Evolutionary conservation across 345 rosid species (phyloP).

Genomic region (Boechera retrofracta): DNA sequence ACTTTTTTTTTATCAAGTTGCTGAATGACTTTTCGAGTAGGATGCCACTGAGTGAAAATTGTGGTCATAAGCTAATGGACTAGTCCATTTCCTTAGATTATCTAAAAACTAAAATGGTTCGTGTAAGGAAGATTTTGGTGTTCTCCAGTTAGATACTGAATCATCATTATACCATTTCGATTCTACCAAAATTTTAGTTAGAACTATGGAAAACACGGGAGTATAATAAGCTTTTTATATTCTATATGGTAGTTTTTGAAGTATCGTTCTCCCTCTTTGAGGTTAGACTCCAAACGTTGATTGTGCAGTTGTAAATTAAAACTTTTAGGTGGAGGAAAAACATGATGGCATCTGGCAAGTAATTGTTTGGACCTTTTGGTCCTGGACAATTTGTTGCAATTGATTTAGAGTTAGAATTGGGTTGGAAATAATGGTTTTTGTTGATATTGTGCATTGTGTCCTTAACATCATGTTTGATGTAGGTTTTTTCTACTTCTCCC

Average conservation of each 20-base stretch:
- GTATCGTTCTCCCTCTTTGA: neutral
- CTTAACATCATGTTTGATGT: neutral
- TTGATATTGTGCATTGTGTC: neutral
- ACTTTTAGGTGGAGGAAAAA: conserved; percentile 13
- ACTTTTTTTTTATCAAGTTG: conserved; percentile 5
- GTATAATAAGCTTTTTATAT: neutral
- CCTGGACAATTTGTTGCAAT: conserved; percentile 6
- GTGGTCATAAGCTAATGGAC: conserved; percentile 5
- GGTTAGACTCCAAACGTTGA: conserved; percentile 7
- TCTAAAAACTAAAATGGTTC: neutral
- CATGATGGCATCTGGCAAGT: conserved; percentile 4
- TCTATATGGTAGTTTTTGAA: neutral
- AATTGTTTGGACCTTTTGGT: neutral
- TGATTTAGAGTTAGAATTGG: neutral
- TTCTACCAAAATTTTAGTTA: neutral
- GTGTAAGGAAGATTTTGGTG: neutral
- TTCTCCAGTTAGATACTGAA: neutral
- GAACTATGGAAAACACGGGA: neutral
- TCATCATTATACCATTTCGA: neutral
- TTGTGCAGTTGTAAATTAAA: neutral
- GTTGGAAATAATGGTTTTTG: conserved; percentile 5
- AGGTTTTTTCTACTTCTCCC: neutral
- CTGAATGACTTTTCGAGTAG: neutral
- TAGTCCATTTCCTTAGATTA: conserved; percentile 5
- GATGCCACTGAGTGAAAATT: neutral